Evolutionary conservation across 805 yeast species (phyloP).

Genomic region (Candida cerambycidarum): DNA sequence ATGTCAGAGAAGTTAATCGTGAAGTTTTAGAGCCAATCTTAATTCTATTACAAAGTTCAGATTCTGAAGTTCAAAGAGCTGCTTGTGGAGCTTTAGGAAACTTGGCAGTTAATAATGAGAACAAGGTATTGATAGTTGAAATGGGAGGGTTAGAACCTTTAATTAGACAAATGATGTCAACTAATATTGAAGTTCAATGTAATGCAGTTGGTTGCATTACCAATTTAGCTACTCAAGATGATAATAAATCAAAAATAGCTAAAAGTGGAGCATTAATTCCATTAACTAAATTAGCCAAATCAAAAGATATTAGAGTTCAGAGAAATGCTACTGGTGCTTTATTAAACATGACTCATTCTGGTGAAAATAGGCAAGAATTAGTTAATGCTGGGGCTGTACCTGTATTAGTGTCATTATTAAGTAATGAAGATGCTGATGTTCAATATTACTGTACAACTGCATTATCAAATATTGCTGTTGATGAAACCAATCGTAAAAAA

Average conservation of each 20-base stretch:
- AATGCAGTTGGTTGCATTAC: constrained; percentile 99
- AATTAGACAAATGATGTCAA: constrained; percentile 95
- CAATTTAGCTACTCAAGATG: constrained; percentile 96
- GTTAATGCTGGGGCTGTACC: constrained; percentile 99
- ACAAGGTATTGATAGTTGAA: constrained; percentile 89
- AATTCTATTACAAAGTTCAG: constrained; percentile 79
- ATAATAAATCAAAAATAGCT: constrained; percentile 93
- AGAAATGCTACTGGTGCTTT: constrained; percentile 98
- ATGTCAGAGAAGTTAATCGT: constrained; percentile 84
- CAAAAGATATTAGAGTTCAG: constrained; percentile 93
- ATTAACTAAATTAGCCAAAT: constrained; percentile 88
- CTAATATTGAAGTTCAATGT: constrained; percentile 97
- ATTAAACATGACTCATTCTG: constrained; percentile 96
- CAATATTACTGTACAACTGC: constrained; percentile 99
- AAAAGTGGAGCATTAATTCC: constrained; percentile 95
- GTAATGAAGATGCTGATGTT: constrained; percentile 90
- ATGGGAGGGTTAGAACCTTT: constrained; percentile 98
- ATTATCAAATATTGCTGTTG: constrained; percentile 94
- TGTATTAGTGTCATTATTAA: constrained; percentile 80
- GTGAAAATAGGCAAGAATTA: constrained; percentile 92
- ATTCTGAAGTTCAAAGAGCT: constrained; percentile 95
- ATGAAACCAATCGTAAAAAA: constrained; percentile 84
- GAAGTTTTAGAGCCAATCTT: constrained; percentile 93
- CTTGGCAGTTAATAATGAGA: constrained; percentile 93
- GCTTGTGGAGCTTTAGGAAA: constrained; percentile 99